Percentiles rank a stretch among this genome's conserved stretches.
Conservation (phyloP, 1,284 basidiomycete species). For the Cerioporus squamosus region DNA sequence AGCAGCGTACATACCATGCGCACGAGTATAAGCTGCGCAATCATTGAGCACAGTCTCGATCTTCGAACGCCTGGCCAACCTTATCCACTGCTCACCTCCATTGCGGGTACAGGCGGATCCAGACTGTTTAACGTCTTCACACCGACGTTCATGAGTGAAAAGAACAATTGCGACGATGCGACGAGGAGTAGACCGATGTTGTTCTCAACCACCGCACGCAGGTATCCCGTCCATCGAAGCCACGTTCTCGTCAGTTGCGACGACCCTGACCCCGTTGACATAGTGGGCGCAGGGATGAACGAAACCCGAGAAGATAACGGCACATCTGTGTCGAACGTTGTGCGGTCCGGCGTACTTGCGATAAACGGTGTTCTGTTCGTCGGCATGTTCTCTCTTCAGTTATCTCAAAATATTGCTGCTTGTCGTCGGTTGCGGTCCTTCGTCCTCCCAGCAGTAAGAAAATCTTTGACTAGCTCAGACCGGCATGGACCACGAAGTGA, state of each 20-base stretch:
- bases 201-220: constrained; percentile 25
- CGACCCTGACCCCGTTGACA: not conserved
- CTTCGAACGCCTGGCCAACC: too few relatives aligned
- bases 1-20: constrained; percentile 47
- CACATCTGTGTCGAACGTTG: constrained; percentile 13
- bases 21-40: constrained; percentile 45
- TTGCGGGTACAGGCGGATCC: constrained; percentile 59
- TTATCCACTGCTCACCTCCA: constrained; percentile 48
- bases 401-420: too few relatives aligned
- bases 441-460: too few relatives aligned
- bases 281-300: constrained; percentile 19
- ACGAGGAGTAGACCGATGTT: constrained; percentile 72
- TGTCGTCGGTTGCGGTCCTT: too few relatives aligned
- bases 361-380: constrained; percentile 19
- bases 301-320: constrained; percentile 14
- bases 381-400: constrained; percentile 7
- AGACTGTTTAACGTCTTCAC: constrained; percentile 66
- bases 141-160: constrained; percentile 62
- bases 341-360: constrained; percentile 22
- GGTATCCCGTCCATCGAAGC: not conserved
- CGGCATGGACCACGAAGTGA: too few relatives aligned
- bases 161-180: constrained; percentile 61
- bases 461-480: too few relatives aligned
- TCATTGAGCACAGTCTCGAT: not conserved
- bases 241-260: not conserved